phyloP scores from a whole-genome alignment of 139 green algal species.

The Astrephomene gubernaculifera region DNA sequence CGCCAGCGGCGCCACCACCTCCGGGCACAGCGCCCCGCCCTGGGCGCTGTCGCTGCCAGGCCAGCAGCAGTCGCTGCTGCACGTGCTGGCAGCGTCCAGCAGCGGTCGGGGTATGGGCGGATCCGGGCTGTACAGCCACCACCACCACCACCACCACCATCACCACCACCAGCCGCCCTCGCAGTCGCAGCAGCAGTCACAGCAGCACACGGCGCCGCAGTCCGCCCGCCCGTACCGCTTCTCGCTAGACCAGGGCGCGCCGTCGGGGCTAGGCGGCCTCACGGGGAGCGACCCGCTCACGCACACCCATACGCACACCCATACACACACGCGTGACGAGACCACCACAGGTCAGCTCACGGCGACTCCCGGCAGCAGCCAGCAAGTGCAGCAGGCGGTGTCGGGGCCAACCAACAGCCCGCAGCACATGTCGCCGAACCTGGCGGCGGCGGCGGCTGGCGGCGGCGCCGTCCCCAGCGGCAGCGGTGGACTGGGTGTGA shows the following conservation, averaged over 20 bases:
- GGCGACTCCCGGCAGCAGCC: conserved; percentile 8
- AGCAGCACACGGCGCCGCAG: neutral
- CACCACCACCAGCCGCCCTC: neutral
- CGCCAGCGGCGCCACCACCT: conserved; percentile 16
- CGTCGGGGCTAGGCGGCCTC: neutral
- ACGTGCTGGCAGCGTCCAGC: conserved; percentile 4
- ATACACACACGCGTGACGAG: conserved; percentile 20
- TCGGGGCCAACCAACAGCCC: conserved; percentile 18
- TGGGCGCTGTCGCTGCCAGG: conserved; percentile 11
- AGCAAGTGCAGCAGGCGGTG: neutral
- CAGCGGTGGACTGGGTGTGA: neutral
- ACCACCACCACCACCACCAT: too few relatives aligned
- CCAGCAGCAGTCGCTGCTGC: conserved; percentile 19
- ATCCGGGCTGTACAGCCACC: too few relatives aligned
- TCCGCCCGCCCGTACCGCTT: neutral
- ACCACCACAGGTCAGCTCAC: conserved; percentile 1
- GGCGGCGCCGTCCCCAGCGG: neutral
- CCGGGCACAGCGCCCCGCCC: neutral
- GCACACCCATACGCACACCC: neutral
- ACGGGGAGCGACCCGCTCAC: conserved; percentile 31
- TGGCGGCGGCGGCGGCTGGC: neutral
- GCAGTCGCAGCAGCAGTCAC: conserved; percentile 26
- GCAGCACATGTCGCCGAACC: neutral
- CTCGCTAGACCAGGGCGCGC: neutral
- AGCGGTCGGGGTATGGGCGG: conserved; percentile 3